Evolutionary conservation across 257 asterid species (phyloP).

Genomic region (Lycium barbarum): DNA sequence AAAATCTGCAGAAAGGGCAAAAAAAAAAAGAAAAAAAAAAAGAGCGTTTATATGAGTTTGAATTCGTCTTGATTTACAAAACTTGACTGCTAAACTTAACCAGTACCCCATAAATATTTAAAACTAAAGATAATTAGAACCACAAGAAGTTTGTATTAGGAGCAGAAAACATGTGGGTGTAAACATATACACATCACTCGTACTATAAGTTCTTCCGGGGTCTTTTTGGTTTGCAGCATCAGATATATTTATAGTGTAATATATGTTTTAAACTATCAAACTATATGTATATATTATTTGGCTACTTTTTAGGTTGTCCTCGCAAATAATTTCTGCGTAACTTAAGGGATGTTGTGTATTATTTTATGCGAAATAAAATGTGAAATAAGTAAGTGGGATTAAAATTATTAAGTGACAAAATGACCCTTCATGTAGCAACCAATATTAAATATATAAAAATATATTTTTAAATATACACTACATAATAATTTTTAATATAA

Average conservation of each 20-base stretch:
- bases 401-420: neutral
- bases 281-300: neutral
- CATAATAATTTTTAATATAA: neutral
- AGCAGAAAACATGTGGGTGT: neutral
- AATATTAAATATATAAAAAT: neutral
- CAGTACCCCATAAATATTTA: neutral
- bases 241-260: neutral
- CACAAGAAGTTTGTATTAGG: neutral
- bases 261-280: too few relatives aligned
- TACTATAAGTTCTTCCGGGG: too few relatives aligned
- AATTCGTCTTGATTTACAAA: neutral
- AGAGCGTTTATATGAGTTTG: neutral
- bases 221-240: fast-evolving
- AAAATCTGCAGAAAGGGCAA: neutral
- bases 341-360: neutral
- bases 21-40: too few relatives aligned
- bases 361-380: neutral
- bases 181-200: neutral
- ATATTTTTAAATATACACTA: neutral
- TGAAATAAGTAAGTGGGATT: neutral
- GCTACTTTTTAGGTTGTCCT: neutral
- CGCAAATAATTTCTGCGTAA: neutral
- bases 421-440: neutral
- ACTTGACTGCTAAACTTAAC: neutral
- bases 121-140: neutral